Conservation (phyloP, 371 early-diverging fungal genomes). For the Rhizoclosmatium hyalinum region DNA sequence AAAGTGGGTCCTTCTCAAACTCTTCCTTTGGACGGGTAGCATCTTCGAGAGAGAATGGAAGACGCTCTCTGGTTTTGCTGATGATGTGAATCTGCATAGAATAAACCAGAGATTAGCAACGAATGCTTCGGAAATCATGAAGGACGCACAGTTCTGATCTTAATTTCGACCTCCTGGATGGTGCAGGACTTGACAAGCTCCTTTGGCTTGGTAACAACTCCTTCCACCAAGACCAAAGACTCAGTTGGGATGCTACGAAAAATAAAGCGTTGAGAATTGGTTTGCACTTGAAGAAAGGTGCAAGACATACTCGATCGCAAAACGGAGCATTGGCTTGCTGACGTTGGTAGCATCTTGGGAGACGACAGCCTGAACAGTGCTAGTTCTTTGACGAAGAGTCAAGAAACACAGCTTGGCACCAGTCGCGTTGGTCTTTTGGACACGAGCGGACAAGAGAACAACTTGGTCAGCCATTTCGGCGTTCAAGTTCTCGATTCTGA, state of each 20-base stretch:
- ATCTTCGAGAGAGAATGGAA: constrained; percentile 97
- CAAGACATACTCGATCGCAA: constrained; percentile 66
- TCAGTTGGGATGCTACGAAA: constrained; percentile 78
- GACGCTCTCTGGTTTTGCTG: constrained; percentile 77
- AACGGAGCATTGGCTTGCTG: constrained; percentile 97
- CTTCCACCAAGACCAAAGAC: constrained; percentile 89
- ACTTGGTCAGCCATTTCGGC: constrained; percentile 73
- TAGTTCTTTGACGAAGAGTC: constrained; percentile 85
- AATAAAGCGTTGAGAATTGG: background rate
- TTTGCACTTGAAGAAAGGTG: background rate
- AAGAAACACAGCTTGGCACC: constrained; percentile 89
- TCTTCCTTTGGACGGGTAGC: constrained; percentile 89
- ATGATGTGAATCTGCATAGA: constrained; percentile 67
- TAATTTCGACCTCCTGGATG: constrained; percentile 88
- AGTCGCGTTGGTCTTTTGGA: constrained; percentile 66
- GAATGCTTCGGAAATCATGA: constrained; percentile 15
- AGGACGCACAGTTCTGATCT: constrained; percentile 64
- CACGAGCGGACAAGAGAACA: constrained; percentile 86
- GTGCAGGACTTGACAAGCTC: constrained; percentile 93
- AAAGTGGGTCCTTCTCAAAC: constrained; percentile 61
- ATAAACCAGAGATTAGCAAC: background rate
- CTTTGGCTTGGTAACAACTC: constrained; percentile 75
- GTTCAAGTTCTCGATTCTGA: constrained; percentile 62
- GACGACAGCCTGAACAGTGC: constrained; percentile 90
- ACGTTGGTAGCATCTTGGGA: constrained; percentile 71